Base-by-base conservation (phyloP, 2,329 filamentous ascomycete species). In the Periconia digitata region DNA sequence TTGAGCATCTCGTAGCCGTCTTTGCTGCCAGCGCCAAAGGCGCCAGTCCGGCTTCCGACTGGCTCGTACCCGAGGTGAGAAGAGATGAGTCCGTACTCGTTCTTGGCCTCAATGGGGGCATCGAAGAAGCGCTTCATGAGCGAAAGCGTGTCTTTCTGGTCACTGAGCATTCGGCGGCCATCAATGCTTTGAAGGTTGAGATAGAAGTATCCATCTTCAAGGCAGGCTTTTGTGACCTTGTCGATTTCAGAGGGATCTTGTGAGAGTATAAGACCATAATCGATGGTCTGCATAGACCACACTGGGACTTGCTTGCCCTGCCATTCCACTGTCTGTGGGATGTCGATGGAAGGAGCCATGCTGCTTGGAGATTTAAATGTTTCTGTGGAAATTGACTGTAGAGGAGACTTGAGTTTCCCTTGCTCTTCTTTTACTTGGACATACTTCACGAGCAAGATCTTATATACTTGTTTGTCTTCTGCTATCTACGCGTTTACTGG, bases 41-140 rank as follows among this genome's bases (percentile, higher is more conserved):
- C 63, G 43, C 64, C 64, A 7, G 54, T 66, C 10, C 64, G 64
- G 22, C 50, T 58, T 8, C 64, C 64, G 6, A 66, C 50, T 2
- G 64, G 62, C 47, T 67, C 64, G 42, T 63, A 79, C 68, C 78
- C 79, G 21, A 81, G 73, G 63, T 82, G 79, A 4, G 78, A 75
- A 20, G 77, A 75, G 40, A 81, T 73, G 6, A 82, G 75, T 3
- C 79, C 79, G 56, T 76, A 80, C 60, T 82, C 75, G 60, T 81
- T 82, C 76, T 82, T 82, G 36, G 70, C 73, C 67, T 82, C 79
- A 15, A 81, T 62, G 0, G 79, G 78, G 0, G 74, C 64, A 24
- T 75, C 75, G 53, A 82, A 83, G 72, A 81, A 83, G 44, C 76
- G 75, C 62, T 80, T 69, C 80, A 82, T 83, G 35, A 82, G 73